Percentiles rank a stretch among this genome's conserved stretches.
phyloP scores from a whole-genome alignment of 306 rosid species.

The Lagenaria siceraria region DNA sequence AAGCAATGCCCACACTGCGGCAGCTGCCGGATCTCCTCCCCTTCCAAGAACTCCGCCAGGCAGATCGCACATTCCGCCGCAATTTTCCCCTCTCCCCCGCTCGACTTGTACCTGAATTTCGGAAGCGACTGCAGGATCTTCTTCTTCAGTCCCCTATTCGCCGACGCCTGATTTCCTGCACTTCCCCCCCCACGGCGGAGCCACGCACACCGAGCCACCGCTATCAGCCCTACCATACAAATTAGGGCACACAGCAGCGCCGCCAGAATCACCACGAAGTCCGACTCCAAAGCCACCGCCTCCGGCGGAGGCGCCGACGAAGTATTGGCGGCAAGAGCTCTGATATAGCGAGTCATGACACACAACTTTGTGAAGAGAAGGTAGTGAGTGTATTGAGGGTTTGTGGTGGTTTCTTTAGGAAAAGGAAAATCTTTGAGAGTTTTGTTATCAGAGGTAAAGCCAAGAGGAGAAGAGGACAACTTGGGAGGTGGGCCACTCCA shows the following conservation, averaged over 20 bases:
- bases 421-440: not conserved
- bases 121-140: conserved; percentile 72
- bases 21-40: conserved; percentile 55
- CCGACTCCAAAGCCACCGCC: conserved; percentile 19
- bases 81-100: conserved; percentile 15
- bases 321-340: not conserved
- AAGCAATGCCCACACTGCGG: conserved; percentile 74
- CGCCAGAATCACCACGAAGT: conserved; percentile 53
- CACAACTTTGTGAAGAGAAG: not conserved
- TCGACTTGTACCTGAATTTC: conserved; percentile 24
- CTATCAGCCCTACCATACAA: conserved; percentile 59
- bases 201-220: conserved; percentile 82
- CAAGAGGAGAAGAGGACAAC: not conserved
- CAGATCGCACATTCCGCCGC: conserved; percentile 61
- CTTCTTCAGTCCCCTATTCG: conserved; percentile 65
- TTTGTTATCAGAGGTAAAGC: not conserved
- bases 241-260: conserved; percentile 72
- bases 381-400: not conserved
- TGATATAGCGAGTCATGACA: not conserved
- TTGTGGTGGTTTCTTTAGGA: not conserved
- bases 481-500: not conserved
- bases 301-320: not conserved
- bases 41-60: conserved; percentile 41
- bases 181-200: conserved; percentile 31
- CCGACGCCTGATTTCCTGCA: conserved; percentile 14